A percentile compares a stretch with the other conserved stretches of the same genome.
phyloP scores from a whole-genome alignment of 371 early-diverging fungal species.

The Dichotomocladium elegans region DNA sequence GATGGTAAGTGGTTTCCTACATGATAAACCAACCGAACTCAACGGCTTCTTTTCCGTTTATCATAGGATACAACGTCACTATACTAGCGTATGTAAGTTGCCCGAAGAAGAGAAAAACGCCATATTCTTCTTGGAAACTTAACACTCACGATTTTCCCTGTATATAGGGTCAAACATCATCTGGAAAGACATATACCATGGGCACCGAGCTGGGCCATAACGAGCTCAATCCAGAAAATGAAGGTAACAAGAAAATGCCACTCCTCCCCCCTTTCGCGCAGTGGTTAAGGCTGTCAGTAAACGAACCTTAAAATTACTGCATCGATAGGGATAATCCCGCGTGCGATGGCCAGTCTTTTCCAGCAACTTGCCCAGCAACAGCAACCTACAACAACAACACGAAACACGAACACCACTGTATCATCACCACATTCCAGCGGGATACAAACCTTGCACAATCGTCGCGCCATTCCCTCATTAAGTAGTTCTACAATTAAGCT shows the following conservation, averaged over 20 bases:
- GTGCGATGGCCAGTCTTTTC: slow-evolving; percentile 80
- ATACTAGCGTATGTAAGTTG: slow-evolving; percentile 89
- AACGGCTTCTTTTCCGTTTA: not conserved
- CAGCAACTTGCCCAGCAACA: slow-evolving; percentile 17
- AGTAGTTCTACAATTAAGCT: too few species aligned
- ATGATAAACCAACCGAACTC: too few species aligned
- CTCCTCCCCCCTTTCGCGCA: too few species aligned
- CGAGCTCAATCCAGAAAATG: slow-evolving; percentile 40
- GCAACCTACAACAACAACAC: not conserved
- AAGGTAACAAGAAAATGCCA: slow-evolving; percentile 28
- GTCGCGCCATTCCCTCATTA: too few species aligned
- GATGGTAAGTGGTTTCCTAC: slow-evolving; percentile 77
- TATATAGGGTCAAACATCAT: slow-evolving; percentile 79
- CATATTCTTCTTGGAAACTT: too few species aligned
- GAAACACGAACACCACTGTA: not conserved
- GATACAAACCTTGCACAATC: too few species aligned
- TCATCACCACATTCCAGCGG: too few species aligned
- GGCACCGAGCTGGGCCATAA: slow-evolving; percentile 75
- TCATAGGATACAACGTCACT: slow-evolving; percentile 86
- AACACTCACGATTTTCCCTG: not conserved
- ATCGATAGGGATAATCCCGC: slow-evolving; percentile 82
- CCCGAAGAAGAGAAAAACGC: not conserved
- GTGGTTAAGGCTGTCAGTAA: too few species aligned
- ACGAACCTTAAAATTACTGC: too few species aligned
- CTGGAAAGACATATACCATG: slow-evolving; percentile 99